Percentiles rank a stretch among this genome's conserved stretches.
Conservation (phyloP, 2,329 filamentous ascomycete genomes). For the Thielaviopsis musarum region DNA sequence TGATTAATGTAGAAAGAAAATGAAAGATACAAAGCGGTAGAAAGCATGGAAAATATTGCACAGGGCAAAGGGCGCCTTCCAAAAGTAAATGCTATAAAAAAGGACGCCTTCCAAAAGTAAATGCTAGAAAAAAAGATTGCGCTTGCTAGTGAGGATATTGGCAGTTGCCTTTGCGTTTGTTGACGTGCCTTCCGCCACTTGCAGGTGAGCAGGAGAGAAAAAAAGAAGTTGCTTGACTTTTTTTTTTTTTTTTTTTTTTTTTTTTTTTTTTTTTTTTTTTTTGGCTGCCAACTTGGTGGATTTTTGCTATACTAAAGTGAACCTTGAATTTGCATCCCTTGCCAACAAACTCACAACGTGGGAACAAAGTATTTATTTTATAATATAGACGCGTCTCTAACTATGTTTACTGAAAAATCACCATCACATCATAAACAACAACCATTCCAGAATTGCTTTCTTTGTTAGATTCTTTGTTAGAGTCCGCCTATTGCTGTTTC, state of each 20-base stretch:
- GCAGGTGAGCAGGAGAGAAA: background rate
- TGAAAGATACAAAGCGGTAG: background rate
- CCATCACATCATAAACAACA: too few species aligned
- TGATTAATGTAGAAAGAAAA: background rate
- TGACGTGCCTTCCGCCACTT: background rate
- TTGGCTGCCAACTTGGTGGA: background rate
- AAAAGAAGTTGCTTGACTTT: background rate
- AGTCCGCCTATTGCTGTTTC: background rate
- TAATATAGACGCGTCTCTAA: too few species aligned
- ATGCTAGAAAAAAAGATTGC: background rate
- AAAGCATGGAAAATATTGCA: background rate
- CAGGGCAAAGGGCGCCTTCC: background rate
- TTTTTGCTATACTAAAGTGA: background rate
- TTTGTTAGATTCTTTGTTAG: background rate
- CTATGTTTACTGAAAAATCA: too few species aligned
- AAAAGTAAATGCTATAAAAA: background rate
- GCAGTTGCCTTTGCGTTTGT: background rate
- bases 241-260: background rate
- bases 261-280: background rate
- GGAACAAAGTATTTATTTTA: too few species aligned
- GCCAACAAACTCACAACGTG: too few species aligned
- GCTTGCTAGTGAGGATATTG: background rate
- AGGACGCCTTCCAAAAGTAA: background rate
- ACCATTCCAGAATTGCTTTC: background rate
- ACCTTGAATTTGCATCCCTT: too few species aligned